A percentile compares a stretch with the other conserved stretches of the same genome.
Conservation (phyloP, 2,329 filamentous ascomycete species). For the Paraconiothyrium brasiliense region DNA sequence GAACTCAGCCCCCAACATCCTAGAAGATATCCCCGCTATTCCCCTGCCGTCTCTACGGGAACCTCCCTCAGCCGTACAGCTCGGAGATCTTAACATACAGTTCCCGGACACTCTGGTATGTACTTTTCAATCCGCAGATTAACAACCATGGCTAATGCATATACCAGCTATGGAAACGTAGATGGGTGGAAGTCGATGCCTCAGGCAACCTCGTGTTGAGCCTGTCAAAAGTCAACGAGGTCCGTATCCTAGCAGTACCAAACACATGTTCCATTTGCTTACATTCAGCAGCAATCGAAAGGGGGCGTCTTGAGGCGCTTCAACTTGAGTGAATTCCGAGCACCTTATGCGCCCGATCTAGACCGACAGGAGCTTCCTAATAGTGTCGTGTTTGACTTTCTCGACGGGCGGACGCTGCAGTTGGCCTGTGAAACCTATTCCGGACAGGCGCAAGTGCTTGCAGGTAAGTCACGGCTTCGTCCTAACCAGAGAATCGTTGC, state of each 20-base stretch:
- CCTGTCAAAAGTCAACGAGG: constrained; percentile 69
- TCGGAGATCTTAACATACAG: constrained; percentile 95
- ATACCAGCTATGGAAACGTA: constrained; percentile 84
- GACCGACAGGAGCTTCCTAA: constrained; percentile 93
- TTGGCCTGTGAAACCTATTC: constrained; percentile 59
- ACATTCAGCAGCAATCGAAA: constrained; percentile 48
- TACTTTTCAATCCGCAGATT: constrained; percentile 9
- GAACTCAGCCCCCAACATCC: constrained; percentile 53
- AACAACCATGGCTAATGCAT: constrained; percentile 3
- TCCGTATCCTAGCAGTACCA: constrained; percentile 21
- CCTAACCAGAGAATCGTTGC: background rate
- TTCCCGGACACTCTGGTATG: constrained; percentile 86
- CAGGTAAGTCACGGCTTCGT: constrained; percentile 33
- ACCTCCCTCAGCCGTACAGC: constrained; percentile 68
- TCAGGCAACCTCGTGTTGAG: constrained; percentile 85
- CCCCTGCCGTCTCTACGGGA: constrained; percentile 47
- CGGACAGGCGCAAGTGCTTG: constrained; percentile 47
- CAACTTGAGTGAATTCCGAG: constrained; percentile 83
- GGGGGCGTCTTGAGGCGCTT: constrained; percentile 78
- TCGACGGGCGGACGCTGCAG: constrained; percentile 69
- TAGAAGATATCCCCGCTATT: constrained; percentile 43
- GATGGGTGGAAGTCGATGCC: constrained; percentile 85
- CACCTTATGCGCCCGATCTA: constrained; percentile 84
- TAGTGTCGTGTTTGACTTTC: constrained; percentile 73
- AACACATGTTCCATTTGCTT: background rate